Base-by-base conservation (phyloP, 148 eudicot species). In the Nepenthes gracilis region DNA sequence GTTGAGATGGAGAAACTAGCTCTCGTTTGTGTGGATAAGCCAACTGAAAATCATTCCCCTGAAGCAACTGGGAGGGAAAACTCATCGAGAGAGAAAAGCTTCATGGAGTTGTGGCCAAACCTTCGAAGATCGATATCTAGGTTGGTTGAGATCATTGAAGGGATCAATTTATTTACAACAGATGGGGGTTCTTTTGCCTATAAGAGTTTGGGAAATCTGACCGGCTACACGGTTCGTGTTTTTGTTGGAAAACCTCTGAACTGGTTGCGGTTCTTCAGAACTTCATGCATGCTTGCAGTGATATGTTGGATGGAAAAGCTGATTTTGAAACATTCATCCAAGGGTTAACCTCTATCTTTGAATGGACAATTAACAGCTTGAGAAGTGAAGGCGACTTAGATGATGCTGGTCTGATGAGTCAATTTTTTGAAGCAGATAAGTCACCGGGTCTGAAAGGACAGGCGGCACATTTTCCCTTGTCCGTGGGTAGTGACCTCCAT, bases 1-100 rank as follows among this genome's bases (percentile, higher is more conserved):
- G 88, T 70, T 36, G 98, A 93, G 76, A 93, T 93, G 96, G 98
- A 93, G 76, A 93, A 88, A 69, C 62, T 88, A 66, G 96, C 96
- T 9, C 63, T 86, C n/a, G 85, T 76, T 47, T 75, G 86, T 51
- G 61, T 68, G 47, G 90, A 83, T 43, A 81, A 80, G 59, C 78
- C 83, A 36, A 2, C 58, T 38, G 83, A 69, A 75, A 74, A 47
- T 63, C 40, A 70, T 12, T 55, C 69, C 58, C 43, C 6, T 1
- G 48, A 6, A 6, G 15, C 10, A 5, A 49, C 15, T 49, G 2
- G 53, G 10, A 49, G 6, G 6, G 13, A 49, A 12, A 12, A 49
- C 15, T n/a, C 53, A 49, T 2, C 15, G 6, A 49, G 53, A 49
- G 15, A 49, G 53, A 11, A 49, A 49, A n/a, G 4, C 12, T 5